These are phyloP conservation scores for Aspergillus indologenus DNA, from an alignment of 495 filamentous ascomycete genomes.

Conservation along the genomic window DNA sequence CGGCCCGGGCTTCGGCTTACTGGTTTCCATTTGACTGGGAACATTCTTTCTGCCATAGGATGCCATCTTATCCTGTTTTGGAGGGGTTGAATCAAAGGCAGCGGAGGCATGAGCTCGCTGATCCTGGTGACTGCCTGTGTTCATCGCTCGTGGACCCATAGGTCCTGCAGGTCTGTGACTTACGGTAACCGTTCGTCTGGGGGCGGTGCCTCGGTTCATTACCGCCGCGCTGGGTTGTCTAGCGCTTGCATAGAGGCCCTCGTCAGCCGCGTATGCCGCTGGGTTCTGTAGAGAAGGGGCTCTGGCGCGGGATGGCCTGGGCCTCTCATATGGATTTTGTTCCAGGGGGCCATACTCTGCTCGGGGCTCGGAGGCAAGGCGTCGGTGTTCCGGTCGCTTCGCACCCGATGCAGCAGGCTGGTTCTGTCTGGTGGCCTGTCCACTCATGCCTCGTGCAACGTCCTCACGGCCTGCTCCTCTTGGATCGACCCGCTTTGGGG, in stretches of 20 bases:
- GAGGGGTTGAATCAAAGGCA: neutral
- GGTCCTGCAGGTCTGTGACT: constrained; percentile 19
- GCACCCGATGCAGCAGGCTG: constrained; percentile 4
- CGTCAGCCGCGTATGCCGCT: constrained; percentile 15
- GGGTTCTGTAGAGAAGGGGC: constrained; percentile 20
- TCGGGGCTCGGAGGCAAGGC: constrained; percentile 8
- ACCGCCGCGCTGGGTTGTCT: constrained; percentile 12
- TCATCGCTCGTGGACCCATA: constrained; percentile 16
- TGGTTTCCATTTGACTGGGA: neutral
- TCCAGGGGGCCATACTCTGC: constrained; percentile 7
- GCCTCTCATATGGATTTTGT: constrained; percentile 12
- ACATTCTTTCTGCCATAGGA: neutral
- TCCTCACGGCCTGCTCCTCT: neutral
- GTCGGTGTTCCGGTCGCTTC: constrained; percentile 6
- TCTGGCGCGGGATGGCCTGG: constrained; percentile 20
- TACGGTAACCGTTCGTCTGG: constrained; percentile 32
- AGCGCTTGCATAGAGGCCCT: constrained; percentile 20
- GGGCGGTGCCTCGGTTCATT: constrained; percentile 25
- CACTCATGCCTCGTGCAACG: neutral
- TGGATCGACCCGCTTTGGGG: neutral
- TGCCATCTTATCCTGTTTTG: neutral
- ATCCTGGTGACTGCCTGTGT: constrained; percentile 13
- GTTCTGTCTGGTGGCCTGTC: neutral
- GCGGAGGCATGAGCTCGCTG: neutral
- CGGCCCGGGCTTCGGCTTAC: neutral